Conservation (phyloP, 495 filamentous ascomycete species). For the Jackrogersella multiformis region DNA sequence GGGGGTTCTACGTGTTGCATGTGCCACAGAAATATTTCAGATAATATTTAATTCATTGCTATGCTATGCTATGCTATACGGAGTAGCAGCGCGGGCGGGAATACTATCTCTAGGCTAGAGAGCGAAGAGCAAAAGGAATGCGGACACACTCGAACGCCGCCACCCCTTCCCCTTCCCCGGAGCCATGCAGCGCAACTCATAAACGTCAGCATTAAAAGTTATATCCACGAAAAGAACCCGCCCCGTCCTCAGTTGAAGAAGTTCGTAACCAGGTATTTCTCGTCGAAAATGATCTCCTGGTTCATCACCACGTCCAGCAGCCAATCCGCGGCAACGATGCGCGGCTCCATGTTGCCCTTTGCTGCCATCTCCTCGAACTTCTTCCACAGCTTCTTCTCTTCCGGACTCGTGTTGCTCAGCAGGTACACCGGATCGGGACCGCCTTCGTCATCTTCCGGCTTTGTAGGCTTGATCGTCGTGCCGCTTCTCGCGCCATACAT, state of each 20-base stretch:
- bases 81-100: not conserved
- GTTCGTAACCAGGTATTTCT: constrained; percentile 63
- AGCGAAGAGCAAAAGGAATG: constrained; percentile 2
- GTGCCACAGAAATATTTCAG: constrained; percentile 2
- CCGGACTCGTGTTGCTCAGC: constrained; percentile 67
- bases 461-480: constrained; percentile 64
- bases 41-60: constrained; percentile 34
- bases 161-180: not conserved
- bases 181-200: constrained; percentile 28
- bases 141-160: constrained; percentile 17
- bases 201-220: constrained; percentile 23
- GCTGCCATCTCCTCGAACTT: constrained; percentile 80
- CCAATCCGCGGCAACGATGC: constrained; percentile 88
- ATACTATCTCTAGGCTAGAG: not conserved
- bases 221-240: constrained; percentile 9
- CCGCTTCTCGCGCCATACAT: constrained; percentile 78
- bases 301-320: constrained; percentile 86
- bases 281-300: constrained; percentile 73
- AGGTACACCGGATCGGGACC: constrained; percentile 80
- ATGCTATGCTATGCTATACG: too few relatives aligned
- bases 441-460: constrained; percentile 64
- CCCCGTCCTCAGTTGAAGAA: constrained; percentile 38
- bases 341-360: constrained; percentile 73
- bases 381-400: constrained; percentile 80
- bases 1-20: not conserved